Evolutionary conservation across 371 early-diverging fungal genomes (phyloP), one percentile per base, ranked within the genome.

Genomic region (Fennellomyces sp.): DNA sequence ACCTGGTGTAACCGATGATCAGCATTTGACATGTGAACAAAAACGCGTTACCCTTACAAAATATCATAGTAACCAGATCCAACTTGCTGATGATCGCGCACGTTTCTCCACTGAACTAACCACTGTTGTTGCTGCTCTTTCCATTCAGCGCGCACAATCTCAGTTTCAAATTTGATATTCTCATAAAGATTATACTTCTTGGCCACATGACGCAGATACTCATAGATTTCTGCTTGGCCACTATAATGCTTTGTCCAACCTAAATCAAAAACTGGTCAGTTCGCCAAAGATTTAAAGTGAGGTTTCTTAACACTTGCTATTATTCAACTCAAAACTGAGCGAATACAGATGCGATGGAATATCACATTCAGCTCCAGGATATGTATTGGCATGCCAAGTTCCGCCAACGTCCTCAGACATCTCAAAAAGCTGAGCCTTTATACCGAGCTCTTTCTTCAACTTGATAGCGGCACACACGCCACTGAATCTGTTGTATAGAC

Each of bases 291-390:
- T 58, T 60, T 27, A 56, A 56, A 29, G 56, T 56, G 58, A 15
- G 10, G 8, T 31, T 52, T 19, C 17, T 31, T 1, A 12, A 48
- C 21, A 27, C 50, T 45, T 64, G 70, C 81, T 64, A 55, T 81
- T 74, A 59, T 79, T 81, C 7, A 68, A 59, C 33, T 74, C 82
- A 53, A 71, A 80, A 25, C 72, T 73, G 47, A 78, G 68, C 21
- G 75, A 78, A 67, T 87, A 89, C 27, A 81, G 58, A 66, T 84
- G 82, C 3, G 83, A 78, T 10, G 77, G 72, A 19, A 87, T 72
- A 69, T 89, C 87, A 58, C 87, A 85, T 15, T 39, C 57, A 7
- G 57, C 73, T 0, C 87, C 88, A n/a, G 87, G 87, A 51, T 88
- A 88, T 0, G 64, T 80, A 63, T 88, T 89, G 25, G 68, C 59